Conservation (phyloP, 768 basidiomycete genomes). For the Roridomyces roridus region DNA sequence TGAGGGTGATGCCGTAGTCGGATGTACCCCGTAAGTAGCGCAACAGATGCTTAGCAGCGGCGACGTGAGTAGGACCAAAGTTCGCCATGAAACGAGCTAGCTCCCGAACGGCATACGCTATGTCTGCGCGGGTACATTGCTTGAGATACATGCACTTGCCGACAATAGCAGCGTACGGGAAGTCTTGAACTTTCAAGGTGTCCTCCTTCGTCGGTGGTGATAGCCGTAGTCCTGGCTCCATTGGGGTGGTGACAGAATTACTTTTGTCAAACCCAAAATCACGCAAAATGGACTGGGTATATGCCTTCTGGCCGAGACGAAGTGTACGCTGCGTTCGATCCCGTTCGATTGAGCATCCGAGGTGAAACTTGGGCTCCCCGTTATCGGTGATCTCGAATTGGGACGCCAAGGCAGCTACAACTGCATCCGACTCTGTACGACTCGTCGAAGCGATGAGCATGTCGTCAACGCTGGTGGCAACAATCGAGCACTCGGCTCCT, state of each 20-base stretch:
- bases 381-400: conserved; percentile 15
- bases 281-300: conserved; percentile 19
- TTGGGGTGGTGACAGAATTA: conserved; percentile 16
- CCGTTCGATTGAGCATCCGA: conserved; percentile 10
- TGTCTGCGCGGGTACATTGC: conserved; percentile 2
- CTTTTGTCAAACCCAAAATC: conserved; percentile 14
- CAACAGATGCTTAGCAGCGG: conserved; percentile 22
- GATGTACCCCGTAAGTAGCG: conserved; percentile 14
- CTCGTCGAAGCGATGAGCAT: conserved; percentile 12
- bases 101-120: conserved; percentile 7
- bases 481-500: background rate
- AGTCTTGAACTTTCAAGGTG: background rate
- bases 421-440: conserved; percentile 5
- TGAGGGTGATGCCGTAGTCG: conserved; percentile 3
- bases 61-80: conserved; percentile 9
- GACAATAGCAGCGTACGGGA: conserved; percentile 15
- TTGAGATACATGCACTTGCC: conserved; percentile 28
- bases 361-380: conserved; percentile 6
- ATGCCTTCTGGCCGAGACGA: conserved; percentile 13
- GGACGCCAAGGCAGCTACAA: conserved; percentile 6
- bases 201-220: conserved; percentile 5
- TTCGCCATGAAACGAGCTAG: conserved; percentile 14
- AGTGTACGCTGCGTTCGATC: background rate
- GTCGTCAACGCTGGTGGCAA: conserved; percentile 6
- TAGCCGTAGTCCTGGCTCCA: conserved; percentile 20